Evolutionary conservation across 768 basidiomycete genomes (phyloP), one percentile per base, ranked within the genome.

Genomic region (Chalciporus sphaerocephalus): DNA sequence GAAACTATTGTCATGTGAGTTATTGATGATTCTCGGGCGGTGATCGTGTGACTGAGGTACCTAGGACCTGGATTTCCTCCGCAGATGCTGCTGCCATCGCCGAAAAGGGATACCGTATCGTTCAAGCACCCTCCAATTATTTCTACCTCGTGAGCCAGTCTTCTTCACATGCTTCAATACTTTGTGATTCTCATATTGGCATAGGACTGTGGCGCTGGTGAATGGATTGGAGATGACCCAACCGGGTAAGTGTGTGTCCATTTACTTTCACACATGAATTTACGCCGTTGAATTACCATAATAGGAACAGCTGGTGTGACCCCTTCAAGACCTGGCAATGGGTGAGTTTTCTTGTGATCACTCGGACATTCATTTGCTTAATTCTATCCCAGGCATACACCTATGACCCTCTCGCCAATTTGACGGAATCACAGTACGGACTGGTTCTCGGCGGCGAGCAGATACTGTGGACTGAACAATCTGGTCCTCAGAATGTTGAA

Each of bases 281-380:
- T 30, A 60, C 13, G 23, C 15, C 13, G 8, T 34, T 22, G 42
- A 12, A 20, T 12, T n/a, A 7, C 24, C 17, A 24, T 38, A 18
- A 48, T 41, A 69, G 68, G 22, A 73, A 68, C 39, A 68, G 67
- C 40, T 78, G 77, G 75, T 75, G 72, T 52, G 70, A 73, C 47
- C 74, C 74, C 4, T 77, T 73, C 69, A 78, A 77, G 59, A 65
- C 71, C 11, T 80, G 78, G 76, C 68, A 72, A 42, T 51, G 68
- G 56, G 73, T 75, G 41, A 55, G 69, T 8, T 27, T 48, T 51
- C 16, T 17, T 15, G n/a, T n/a, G 24, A n/a, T 56, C 22, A 25
- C 11, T 25, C 10, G 16, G 6, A 44, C 38, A 23, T 33, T 3
- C 39, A 48, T 30, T 42, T 13, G 28, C 8, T 15, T 15, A 32